Conservation (phyloP, 139 green algal species). For the Chlamydomonas incerta region DNA sequence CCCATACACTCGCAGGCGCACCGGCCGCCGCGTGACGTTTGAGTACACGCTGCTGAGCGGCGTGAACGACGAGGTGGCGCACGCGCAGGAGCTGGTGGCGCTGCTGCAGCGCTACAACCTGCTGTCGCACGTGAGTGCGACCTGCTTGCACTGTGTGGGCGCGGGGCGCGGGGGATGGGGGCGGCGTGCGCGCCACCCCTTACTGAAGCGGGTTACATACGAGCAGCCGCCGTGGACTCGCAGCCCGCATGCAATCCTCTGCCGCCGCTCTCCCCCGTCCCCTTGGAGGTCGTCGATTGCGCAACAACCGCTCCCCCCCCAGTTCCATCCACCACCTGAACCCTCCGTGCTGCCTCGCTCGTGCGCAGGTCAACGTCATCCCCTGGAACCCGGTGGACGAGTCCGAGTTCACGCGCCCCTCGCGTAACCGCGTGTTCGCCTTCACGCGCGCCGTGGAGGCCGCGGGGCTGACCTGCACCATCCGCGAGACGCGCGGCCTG, state of each 20-base stretch:
- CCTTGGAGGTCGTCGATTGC: too few relatives aligned
- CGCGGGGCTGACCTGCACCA: constrained; percentile 62
- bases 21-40: constrained; percentile 92
- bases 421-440: constrained; percentile 45
- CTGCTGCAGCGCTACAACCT: constrained; percentile 81
- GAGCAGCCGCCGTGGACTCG: too few relatives aligned
- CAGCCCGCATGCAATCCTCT: too few relatives aligned
- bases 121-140: constrained; percentile 78
- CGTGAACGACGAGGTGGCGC: constrained; percentile 80
- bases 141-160: too few relatives aligned
- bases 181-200: too few relatives aligned
- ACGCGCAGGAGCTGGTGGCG: constrained; percentile 79
- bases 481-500: constrained; percentile 83
- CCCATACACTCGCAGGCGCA: constrained; percentile 59
- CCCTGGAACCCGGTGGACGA: constrained; percentile 96
- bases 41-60: constrained; percentile 96
- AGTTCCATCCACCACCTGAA: background rate
- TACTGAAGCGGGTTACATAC: too few relatives aligned
- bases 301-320: too few relatives aligned
- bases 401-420: constrained; percentile 82
- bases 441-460: constrained; percentile 76
- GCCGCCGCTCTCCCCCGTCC: too few relatives aligned
- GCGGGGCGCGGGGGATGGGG: too few relatives aligned
- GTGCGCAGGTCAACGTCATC: constrained; percentile 90
- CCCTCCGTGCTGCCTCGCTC: too few relatives aligned